A percentile compares a stretch with the other conserved stretches of the same genome.
Conservation (phyloP, 1,284 basidiomycete genomes). For the Singerocomus rubriflavus region DNA sequence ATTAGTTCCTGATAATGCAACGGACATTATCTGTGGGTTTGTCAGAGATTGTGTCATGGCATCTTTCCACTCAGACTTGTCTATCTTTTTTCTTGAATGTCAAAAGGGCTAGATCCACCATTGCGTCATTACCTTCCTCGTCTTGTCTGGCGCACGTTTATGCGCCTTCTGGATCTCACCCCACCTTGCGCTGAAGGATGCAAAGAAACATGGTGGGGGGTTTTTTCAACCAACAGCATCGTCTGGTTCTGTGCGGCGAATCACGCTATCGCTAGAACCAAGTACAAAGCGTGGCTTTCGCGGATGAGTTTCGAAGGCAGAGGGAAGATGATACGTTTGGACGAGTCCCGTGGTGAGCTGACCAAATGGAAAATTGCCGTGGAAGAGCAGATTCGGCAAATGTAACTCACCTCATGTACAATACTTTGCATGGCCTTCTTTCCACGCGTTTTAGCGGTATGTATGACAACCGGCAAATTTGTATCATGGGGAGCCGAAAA, state of each 20-base stretch:
- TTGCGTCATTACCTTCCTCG: conserved; percentile 56
- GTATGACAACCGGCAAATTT: not conserved
- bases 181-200: conserved; percentile 52
- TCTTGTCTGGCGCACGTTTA: conserved; percentile 48
- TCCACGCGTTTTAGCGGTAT: not conserved
- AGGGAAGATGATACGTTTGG: conserved; percentile 45
- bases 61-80: not conserved
- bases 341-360: conserved; percentile 40
- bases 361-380: conserved; percentile 23
- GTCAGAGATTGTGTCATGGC: not conserved
- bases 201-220: conserved; percentile 39
- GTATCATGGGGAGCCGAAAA: no score
- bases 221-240: conserved; percentile 54
- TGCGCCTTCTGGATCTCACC: conserved; percentile 42
- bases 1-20: conserved; percentile 40
- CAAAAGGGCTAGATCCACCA: conserved; percentile 62
- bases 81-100: not conserved
- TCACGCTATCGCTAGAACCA: conserved; percentile 35
- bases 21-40: conserved; percentile 59
- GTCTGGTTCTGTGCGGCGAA: conserved; percentile 54
- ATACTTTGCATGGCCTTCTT: not conserved
- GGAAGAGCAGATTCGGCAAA: conserved; percentile 11
- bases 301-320: conserved; percentile 28
- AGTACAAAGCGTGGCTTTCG: conserved; percentile 22
- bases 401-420: conserved; percentile 6